Conservation (phyloP, 306 rosid species). For the Geum urbanum region DNA sequence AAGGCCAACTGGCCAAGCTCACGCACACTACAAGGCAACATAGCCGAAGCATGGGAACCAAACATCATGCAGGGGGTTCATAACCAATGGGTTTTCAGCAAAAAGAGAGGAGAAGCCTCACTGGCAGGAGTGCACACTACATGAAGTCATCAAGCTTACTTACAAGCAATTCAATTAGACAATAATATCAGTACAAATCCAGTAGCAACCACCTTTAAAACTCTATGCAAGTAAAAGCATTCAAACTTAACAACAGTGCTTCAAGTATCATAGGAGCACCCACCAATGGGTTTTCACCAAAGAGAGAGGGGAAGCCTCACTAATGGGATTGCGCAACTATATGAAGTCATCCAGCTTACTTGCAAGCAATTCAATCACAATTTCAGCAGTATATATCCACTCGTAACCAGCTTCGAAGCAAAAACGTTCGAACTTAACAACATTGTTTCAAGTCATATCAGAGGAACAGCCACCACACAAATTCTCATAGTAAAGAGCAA, state of each 20-base stretch:
- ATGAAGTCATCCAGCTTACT: not conserved
- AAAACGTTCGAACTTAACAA: not conserved
- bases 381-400: not conserved
- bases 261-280: not conserved
- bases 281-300: not conserved
- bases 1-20: not conserved
- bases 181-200: not conserved
- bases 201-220: slow-evolving; percentile 2
- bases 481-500: not conserved
- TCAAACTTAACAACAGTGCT: not conserved
- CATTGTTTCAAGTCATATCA: not conserved
- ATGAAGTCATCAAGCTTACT: not conserved
- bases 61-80: not conserved
- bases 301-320: not conserved
- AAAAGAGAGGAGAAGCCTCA: not conserved
- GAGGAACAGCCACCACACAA: not conserved
- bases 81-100: not conserved
- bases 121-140: not conserved
- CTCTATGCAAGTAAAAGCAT: not conserved
- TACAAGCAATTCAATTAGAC: not conserved
- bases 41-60: not conserved
- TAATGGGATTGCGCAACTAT: not conserved
- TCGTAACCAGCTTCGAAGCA: not conserved
- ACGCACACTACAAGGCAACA: not conserved
- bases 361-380: not conserved